Base-by-base conservation (phyloP, 2,329 filamentous ascomycete genomes). In the Curvularia lunata region DNA sequence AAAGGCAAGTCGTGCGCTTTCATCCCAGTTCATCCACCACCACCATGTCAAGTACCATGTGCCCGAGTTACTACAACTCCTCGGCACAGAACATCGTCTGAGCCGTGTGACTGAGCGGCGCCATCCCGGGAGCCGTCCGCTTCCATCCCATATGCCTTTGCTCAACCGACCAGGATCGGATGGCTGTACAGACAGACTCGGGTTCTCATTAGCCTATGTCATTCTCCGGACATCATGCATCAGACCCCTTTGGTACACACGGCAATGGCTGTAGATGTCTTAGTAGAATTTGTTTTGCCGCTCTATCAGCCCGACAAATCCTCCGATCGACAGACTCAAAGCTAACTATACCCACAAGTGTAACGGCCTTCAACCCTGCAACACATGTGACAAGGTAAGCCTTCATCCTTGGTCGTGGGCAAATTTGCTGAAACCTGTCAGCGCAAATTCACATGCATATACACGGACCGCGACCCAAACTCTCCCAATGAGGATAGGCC, bases 291-390 rank as follows among this genome's bases (percentile, higher is more conserved):
- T 9, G 25, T 56, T 37, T n/a, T 42, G 42, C 38, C 4, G 16
- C 38, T 48, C 34, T n/a, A 32, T 48, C 43, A 52, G 12, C 37
- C 13, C 28, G 25, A 47, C 37, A 51, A 1, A 32, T 18, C 16
- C 28, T 48, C 38, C 23, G 41, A 38, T 45, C 38, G 43, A 42
- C 37, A 48, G 16, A 45, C 16, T 30, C 25, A 46, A 16, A 34
- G 43, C 63, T 67, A 61, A 70, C 58, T 56, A 13, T 30, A 13
- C 30, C 40, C 47, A 48, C 23, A 62, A 88, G 85, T 88, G 85
- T 73, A 85, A 88, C 74, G 85, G 85, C 25, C 68, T 80, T 46
- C 80, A 78, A 50, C 85, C 85, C 37, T 88, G 86, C 73, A 81
- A 80, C 57, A 84, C 83, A 23, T 88, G 86, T 74, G 75, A 78